Conservation (phyloP, 257 asterid species). For the Capsicum pubescens region DNA sequence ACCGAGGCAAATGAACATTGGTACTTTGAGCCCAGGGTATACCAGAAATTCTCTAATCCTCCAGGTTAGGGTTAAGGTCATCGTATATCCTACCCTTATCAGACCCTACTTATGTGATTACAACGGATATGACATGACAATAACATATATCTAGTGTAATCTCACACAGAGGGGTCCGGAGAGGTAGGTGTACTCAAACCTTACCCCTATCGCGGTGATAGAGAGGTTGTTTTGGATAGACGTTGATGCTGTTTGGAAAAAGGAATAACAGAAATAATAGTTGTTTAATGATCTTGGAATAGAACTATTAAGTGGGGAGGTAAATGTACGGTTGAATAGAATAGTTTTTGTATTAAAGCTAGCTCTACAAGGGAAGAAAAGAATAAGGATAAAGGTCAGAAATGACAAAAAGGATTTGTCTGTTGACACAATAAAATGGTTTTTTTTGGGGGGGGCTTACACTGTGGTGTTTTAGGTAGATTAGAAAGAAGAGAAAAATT, state of each 20-base stretch:
- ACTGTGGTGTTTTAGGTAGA: background rate
- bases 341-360: background rate
- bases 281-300: background rate
- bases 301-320: background rate
- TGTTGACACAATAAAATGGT: background rate
- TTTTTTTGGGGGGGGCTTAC: background rate
- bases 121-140: too few relatives aligned
- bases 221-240: background rate
- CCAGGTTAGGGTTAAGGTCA: background rate
- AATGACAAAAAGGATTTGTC: background rate
- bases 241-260: too few relatives aligned
- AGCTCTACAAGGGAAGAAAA: conserved; percentile 4
- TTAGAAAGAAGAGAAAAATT: background rate
- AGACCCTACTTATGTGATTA: background rate
- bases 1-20: background rate
- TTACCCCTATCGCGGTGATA: background rate
- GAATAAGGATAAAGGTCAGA: background rate
- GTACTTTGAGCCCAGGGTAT: background rate
- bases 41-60: background rate
- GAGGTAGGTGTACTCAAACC: background rate
- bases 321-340: conserved; percentile 8
- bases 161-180: background rate
- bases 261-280: background rate
- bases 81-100: background rate
- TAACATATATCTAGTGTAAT: too few relatives aligned